phyloP scores from a whole-genome alignment of 108 stramenopile species.

The Cylindrotheca closterium region DNA sequence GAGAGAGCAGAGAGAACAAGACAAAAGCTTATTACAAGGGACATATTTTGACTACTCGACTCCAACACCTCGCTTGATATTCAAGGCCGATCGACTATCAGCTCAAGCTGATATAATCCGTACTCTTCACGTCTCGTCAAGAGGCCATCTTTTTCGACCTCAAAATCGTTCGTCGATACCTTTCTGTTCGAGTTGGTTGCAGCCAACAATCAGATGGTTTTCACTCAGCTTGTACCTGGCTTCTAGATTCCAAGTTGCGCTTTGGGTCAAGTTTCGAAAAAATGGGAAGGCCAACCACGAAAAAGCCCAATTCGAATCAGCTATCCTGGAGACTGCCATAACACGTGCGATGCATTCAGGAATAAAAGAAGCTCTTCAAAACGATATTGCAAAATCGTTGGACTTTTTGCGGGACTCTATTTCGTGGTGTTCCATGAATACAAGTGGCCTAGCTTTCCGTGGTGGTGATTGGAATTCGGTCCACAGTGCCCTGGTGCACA shows the following conservation, averaged over 20 bases:
- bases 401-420: constrained; percentile 16
- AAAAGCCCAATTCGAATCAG: not conserved
- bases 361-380: constrained; percentile 1
- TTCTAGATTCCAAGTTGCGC: constrained; percentile 66
- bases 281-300: not conserved
- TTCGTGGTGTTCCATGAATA: not conserved
- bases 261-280: constrained; percentile 46
- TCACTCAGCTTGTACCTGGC: constrained; percentile 73
- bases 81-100: not conserved
- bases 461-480: constrained; percentile 2
- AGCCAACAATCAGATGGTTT: constrained; percentile 73
- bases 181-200: constrained; percentile 59
- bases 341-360: not conserved
- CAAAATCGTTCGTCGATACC: not conserved
- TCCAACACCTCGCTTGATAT: constrained; percentile 13
- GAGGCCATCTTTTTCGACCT: constrained; percentile 35
- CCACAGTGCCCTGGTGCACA: constrained; percentile 5
- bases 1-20: constrained; percentile 32
- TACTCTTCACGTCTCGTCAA: constrained; percentile 40
- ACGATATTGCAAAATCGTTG: not conserved
- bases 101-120: constrained; percentile 31
- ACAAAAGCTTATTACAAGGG: constrained; percentile 26
- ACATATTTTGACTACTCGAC: constrained; percentile 9
- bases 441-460: not conserved
- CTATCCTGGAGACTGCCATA: constrained; percentile 2